Evolutionary conservation across 306 rosid species (phyloP), one percentile per base, ranked within the genome.

Genomic region (Betula pendula): DNA sequence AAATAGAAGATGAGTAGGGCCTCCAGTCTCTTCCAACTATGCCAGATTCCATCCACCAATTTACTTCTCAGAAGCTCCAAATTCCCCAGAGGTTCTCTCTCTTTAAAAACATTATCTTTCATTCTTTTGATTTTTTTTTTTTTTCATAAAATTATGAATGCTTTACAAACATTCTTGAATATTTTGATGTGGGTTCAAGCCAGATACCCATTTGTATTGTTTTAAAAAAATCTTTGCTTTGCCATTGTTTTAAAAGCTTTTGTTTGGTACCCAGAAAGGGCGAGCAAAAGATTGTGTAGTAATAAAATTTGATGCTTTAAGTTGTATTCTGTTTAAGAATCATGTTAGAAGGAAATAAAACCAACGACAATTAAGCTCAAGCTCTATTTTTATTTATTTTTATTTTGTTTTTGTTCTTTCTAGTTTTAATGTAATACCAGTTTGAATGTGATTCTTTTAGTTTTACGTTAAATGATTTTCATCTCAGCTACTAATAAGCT

Each of bases 1-100:
- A 40, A 33, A 76, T 11, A 58, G 74, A 71, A 69, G 45, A 85
- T 88, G 97, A 84, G 75, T 74, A 83, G 79, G 60, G 84, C 90
- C 77, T 91, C 91, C 74, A 45, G 63, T 85, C 84, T 90, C 71
- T 85, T 90, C 83, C 90, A 89, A 70, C 74, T 78, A 66, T 85
- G 87, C 70, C 90, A 89, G 69, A 42, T 45, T 55, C 92, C 95
- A 48, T 90, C 82, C n/a, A 69, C 73, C 74, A 68, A 74, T 76
- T 38, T 66, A 9, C 82, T 81, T 73, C 27, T 83, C 73, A 40
- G 79, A 79, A 20, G 40, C 80, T 77, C 85, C 20, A 79, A 77
- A 24, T 42, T 72, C 59, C 58, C 62, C 81, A 72, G 74, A 81
- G 97, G 98, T 91, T 75, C 67, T 40, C 50, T 38, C 25, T 19